Conservation (phyloP, 495 filamentous ascomycete species). For the Mycothermus thermophilus region DNA sequence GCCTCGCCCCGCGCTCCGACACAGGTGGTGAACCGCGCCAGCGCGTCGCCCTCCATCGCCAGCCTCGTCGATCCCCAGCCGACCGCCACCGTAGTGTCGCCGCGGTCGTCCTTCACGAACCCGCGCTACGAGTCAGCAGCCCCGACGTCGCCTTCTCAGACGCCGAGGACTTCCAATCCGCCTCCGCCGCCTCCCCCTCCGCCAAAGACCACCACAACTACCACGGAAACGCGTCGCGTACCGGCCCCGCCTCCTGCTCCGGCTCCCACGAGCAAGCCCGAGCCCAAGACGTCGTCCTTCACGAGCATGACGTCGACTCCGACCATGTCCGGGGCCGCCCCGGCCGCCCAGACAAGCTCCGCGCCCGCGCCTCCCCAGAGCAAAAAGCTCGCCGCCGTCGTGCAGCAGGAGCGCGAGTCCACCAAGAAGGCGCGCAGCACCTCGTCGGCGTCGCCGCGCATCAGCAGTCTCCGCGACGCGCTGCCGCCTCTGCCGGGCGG, state of each 20-base stretch:
- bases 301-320: slow-evolving; percentile 22
- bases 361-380: slow-evolving; percentile 10
- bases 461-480: slow-evolving; percentile 26
- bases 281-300: slow-evolving; percentile 24
- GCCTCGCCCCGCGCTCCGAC: slow-evolving; percentile 40
- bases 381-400: slow-evolving; percentile 22
- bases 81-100: slow-evolving; percentile 29
- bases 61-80: slow-evolving; percentile 72
- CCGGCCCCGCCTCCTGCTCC: slow-evolving; percentile 17
- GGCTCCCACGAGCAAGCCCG: slow-evolving; percentile 7
- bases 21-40: slow-evolving; percentile 49
- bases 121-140: too few relatives aligned
- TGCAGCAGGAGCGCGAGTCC: slow-evolving; percentile 21
- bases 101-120: slow-evolving; percentile 27
- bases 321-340: background rate
- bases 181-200: too few relatives aligned
- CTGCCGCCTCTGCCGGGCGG: slow-evolving; percentile 24
- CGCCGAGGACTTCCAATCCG: too few relatives aligned
- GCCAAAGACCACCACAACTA: too few relatives aligned
- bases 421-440: slow-evolving; percentile 29
- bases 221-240: too few relatives aligned
- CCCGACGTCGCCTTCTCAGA: too few relatives aligned
- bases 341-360: background rate
- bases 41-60: slow-evolving; percentile 77
- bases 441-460: slow-evolving; percentile 28